Base-by-base conservation (phyloP, 2,329 filamentous ascomycete species). In the Pseudopyricularia cyperi region DNA sequence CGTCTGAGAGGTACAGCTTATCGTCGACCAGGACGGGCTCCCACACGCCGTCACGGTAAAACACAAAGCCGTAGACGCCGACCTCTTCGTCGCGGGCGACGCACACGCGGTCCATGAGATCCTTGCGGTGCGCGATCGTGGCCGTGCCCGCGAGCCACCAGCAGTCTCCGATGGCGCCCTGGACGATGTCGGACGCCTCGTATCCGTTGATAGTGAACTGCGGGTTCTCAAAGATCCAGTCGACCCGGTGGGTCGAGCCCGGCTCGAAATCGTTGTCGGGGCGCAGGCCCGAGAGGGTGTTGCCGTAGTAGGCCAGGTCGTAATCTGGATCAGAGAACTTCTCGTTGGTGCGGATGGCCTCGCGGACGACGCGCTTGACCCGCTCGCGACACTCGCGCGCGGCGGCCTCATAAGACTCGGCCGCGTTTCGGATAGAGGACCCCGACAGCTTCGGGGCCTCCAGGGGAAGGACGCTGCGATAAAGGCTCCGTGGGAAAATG, bases 101-200 rank as follows among this genome's bases (percentile, higher is more conserved):
- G 56, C 84, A 88, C 7, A 88, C 72, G 53, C 73, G 75, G 52
- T 83, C 74, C 59, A 88, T 83, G 32, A 87, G 63, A 2, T 76
- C 79, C 50, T 74, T 68, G 56, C 82, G 79, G 57, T 85, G 84
- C 11, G 79, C 80, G 57, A 87, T 76, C 0, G 83, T 84, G 19
- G 80, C 81, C 15, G 88, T 66, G 0, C 82, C 82, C 4, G 84
- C 82, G 62, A 88, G 72, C 63, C 85, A 80, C 83, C 84, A 88
- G 65, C 84, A 88, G 62, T 88, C 82, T 1, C 84, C 84, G 56
- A 76, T 75, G 9, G 55, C 55, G 19, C 69, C 69, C 52, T 72
- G 70, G 56, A 68, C 68, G 55, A 72, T 67, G 35, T 72, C 69
- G 1, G 68, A 66, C 42, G 64, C 62, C 11, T 67, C 66, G 55